A percentile compares a stretch with the other conserved stretches of the same genome.
Conservation (phyloP, 1,284 basidiomycete species). For the Phenoliferia sp. region DNA sequence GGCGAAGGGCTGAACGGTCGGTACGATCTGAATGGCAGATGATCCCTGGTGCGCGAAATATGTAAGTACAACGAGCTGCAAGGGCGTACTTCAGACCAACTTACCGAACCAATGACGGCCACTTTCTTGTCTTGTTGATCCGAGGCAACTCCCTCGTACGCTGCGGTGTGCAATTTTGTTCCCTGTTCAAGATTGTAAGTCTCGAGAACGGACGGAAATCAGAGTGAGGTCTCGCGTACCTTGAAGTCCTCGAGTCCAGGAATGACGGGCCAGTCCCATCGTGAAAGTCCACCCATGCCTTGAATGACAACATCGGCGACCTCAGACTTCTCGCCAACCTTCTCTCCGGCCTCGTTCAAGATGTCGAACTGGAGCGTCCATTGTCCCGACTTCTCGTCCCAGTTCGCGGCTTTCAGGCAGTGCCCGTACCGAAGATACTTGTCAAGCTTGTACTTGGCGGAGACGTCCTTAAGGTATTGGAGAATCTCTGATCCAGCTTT, state of each 20-base stretch:
- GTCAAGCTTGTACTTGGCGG: slow-evolving; percentile 56
- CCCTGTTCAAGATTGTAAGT: slow-evolving; percentile 7
- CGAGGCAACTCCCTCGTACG: slow-evolving; percentile 48
- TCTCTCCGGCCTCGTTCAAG: slow-evolving; percentile 38
- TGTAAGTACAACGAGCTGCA: slow-evolving; percentile 31
- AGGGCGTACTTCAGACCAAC: neutral
- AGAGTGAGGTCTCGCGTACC: slow-evolving; percentile 38
- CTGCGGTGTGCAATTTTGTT: slow-evolving; percentile 21
- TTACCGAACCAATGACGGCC: slow-evolving; percentile 52
- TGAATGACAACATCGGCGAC: slow-evolving; percentile 54
- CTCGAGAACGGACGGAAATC: neutral
- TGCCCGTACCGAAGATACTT: slow-evolving; percentile 49
- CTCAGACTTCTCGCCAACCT: slow-evolving; percentile 48
- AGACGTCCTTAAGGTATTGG: slow-evolving; percentile 52
- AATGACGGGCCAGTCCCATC: slow-evolving; percentile 60
- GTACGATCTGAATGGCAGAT: slow-evolving; percentile 60
- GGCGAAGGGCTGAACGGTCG: slow-evolving; percentile 55
- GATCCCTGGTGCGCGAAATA: slow-evolving; percentile 45
- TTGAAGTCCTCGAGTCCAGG: slow-evolving; percentile 52
- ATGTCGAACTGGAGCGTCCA: slow-evolving; percentile 54
- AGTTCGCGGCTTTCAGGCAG: slow-evolving; percentile 52
- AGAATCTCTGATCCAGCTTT: slow-evolving; percentile 54
- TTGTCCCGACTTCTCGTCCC: slow-evolving; percentile 51
- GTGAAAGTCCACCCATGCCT: slow-evolving; percentile 51
- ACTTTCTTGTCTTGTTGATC: slow-evolving; percentile 55